phyloP scores from a whole-genome alignment of 805 yeast genomes.

The Yarrowia hollandica region DNA sequence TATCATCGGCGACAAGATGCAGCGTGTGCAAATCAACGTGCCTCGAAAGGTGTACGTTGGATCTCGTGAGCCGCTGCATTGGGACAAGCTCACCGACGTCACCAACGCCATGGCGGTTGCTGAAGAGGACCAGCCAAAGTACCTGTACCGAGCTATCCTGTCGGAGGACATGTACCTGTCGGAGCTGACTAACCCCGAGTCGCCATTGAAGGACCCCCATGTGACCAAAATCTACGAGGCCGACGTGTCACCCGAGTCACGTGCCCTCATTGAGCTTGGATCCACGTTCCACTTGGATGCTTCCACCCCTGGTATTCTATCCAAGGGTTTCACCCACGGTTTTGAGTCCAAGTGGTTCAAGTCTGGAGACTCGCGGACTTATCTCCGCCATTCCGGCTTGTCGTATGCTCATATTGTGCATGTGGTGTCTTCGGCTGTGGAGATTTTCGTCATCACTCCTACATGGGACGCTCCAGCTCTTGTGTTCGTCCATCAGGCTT shows the following conservation, averaged over 20 bases:
- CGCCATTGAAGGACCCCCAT: constrained; percentile 61
- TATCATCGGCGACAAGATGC: constrained; percentile 68
- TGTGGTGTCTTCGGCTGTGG: constrained; percentile 34
- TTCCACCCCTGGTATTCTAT: constrained; percentile 74
- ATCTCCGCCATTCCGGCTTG: not conserved
- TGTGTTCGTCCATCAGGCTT: constrained; percentile 7
- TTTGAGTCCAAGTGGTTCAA: constrained; percentile 63
- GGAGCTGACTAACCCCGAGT: constrained; percentile 57
- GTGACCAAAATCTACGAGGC: constrained; percentile 77
- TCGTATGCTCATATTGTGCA: constrained; percentile 18
- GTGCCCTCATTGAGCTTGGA: constrained; percentile 81
- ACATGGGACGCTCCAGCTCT: constrained; percentile 20
- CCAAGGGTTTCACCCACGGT: constrained; percentile 82
- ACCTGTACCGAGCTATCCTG: constrained; percentile 64
- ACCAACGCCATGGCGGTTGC: constrained; percentile 61
- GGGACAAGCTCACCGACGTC: constrained; percentile 46
- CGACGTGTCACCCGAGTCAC: constrained; percentile 61
- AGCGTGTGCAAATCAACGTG: constrained; percentile 67
- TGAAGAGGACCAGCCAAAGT: constrained; percentile 53
- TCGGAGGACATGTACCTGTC: constrained; percentile 61
- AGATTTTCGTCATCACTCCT: constrained; percentile 8
- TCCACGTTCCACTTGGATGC: constrained; percentile 68
- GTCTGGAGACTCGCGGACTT: not conserved
- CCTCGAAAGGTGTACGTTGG: constrained; percentile 69
- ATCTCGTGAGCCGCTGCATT: constrained; percentile 49